A percentile compares a stretch with the other conserved stretches of the same genome.
Conservation (phyloP, 805 yeast species). For the Sugiyamaella qingdaonensis region DNA sequence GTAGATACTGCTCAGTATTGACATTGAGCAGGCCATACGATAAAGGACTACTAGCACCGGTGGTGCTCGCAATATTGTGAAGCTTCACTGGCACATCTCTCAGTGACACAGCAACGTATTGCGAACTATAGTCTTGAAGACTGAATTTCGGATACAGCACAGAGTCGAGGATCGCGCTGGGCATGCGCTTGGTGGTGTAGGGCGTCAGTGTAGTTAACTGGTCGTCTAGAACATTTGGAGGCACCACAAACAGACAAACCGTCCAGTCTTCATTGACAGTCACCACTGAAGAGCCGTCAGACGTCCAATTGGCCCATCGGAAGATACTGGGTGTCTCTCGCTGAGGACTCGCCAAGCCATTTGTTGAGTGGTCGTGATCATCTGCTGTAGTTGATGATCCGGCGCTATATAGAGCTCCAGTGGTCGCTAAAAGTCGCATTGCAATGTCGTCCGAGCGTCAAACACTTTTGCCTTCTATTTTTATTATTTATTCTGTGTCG, state of each 20-base stretch:
- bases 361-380: background rate
- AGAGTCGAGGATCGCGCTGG: constrained; percentile 16
- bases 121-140: constrained; percentile 11
- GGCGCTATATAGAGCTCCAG: background rate
- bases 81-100: constrained; percentile 20
- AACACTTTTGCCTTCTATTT: too few species aligned
- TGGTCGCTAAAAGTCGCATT: background rate
- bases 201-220: constrained; percentile 12
- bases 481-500: too few species aligned
- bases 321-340: constrained; percentile 1
- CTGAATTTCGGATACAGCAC: constrained; percentile 18
- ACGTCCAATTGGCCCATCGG: constrained; percentile 20
- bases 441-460: too few species aligned
- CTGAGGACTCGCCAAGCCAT: background rate
- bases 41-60: background rate
- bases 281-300: constrained; percentile 25
- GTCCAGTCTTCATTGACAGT: constrained; percentile 21
- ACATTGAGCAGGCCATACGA: background rate
- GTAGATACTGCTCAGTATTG: constrained; percentile 11
- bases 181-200: constrained; percentile 11
- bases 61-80: constrained; percentile 14
- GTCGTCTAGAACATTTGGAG: constrained; percentile 18
- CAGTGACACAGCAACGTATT: constrained; percentile 17
- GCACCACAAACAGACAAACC: constrained; percentile 19
- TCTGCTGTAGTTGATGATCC: too few species aligned